Conservation (phyloP, 2,329 filamentous ascomycete species). For the Colletotrichum navitas region DNA sequence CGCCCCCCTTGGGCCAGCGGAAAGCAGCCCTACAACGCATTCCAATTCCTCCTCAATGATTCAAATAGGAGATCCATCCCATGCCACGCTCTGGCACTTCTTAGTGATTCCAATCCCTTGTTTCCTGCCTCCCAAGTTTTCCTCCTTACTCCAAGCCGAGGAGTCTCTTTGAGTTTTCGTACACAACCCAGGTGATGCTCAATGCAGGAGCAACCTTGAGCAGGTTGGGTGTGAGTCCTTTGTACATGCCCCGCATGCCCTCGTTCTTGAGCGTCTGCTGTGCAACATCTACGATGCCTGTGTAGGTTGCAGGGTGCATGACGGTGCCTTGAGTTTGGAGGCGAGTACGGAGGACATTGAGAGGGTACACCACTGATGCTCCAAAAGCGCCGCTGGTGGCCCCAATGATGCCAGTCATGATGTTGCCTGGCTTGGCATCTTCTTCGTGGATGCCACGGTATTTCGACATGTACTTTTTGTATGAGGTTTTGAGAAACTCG, state of each 20-base stretch:
- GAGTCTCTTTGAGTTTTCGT: constrained; percentile 87
- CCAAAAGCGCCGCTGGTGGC: constrained; percentile 92
- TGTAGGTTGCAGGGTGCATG: constrained; percentile 92
- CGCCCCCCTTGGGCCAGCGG: constrained; percentile 2
- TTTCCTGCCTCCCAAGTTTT: constrained; percentile 17
- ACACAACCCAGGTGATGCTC: constrained; percentile 94
- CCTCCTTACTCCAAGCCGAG: constrained; percentile 64
- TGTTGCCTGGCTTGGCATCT: constrained; percentile 83
- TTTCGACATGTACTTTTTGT: constrained; percentile 78
- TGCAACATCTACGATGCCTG: constrained; percentile 90
- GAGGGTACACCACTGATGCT: constrained; percentile 92
- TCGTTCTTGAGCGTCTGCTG: constrained; percentile 85
- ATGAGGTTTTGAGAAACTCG: constrained; percentile 85
- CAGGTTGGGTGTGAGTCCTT: constrained; percentile 93
- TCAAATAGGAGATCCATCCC: not conserved
- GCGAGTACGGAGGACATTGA: constrained; percentile 92
- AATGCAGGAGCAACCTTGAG: constrained; percentile 96
- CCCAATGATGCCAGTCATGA: constrained; percentile 89
- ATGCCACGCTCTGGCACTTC: not conserved
- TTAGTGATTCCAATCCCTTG: not conserved
- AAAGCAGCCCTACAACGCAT: constrained; percentile 17
- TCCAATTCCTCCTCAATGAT: constrained; percentile 8
- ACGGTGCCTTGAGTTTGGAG: constrained; percentile 94
- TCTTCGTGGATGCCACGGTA: constrained; percentile 81
- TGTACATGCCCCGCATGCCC: constrained; percentile 89